Evolutionary conservation across 441 rosid species (phyloP), one percentile per base, ranked within the genome.

Genomic region (Viola pubescens): DNA sequence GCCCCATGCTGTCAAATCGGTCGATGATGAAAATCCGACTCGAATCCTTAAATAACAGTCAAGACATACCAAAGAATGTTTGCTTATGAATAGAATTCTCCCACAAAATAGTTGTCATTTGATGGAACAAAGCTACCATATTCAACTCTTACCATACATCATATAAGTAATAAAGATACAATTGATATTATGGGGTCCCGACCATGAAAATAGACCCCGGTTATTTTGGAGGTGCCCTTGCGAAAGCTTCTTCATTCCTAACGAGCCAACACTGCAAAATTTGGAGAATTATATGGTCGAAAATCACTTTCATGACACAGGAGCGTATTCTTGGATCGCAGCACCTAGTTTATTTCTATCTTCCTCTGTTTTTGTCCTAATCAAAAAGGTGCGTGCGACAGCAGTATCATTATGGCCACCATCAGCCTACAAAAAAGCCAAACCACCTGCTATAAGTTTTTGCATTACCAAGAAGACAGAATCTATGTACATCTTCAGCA

Each of bases 241-340:
- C 55, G 46, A 45, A 58, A 52, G 64, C 51, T 53, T 60, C 50
- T 59, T 66, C 37, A 11, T 59, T 56, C 64, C 64, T 52, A 58
- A 14, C 16, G 65, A 5, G 58, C 45, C 40, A 42, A 37, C 52
- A 45, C 51, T 37, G 74, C 72, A 75, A 62, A 70, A 72, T 59
- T 68, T 56, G 38, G 16, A 6, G 40, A 48, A 49, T 7, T 11
- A 11, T 9, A 40, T 54, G 48, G 12, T 46, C 65, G 43, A 45
- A 48, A 37, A 64, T 7, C 5, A 54, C 58, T 45, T 66, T 81
- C 72, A 87, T 0, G 80, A 85, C 8, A 76, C 79, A 40, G 98
- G 97, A 16, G 97, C 86, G 37, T 81, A 79, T 69, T 89, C 97
- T 72, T 83, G 81, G 71, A 94, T 94, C 5, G 86, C 86, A 7